Base-by-base conservation (phyloP, 345 rosid species). In the Eucalyptus tenuipes region DNA sequence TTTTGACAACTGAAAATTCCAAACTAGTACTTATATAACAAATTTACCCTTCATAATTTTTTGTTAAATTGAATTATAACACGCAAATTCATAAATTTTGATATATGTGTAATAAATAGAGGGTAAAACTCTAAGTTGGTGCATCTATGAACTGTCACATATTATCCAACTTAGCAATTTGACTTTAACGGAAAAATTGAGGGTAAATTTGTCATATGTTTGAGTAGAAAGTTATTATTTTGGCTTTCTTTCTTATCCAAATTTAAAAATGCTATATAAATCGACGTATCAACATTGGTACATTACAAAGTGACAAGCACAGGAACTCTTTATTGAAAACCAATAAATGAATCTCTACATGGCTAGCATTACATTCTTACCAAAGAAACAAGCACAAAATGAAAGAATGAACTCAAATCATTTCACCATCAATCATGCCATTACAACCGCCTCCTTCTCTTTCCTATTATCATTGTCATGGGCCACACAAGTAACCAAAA, bases 61-160 rank as follows among this genome's bases (percentile, higher is more conserved):
- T 52, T 52, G 57, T 52, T 52, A 52, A 52, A 52, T 52, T 18
- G 57, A 52, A 52, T 57, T 57, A 59, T 52, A 52, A 20, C 57
- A 52, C 0, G 0, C 57, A 52, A 52, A 52, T 3, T 52, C 10
- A 3, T 0, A 52, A 52, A 18, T 20, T 20, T 20, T 20, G 0
- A 52, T 52, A 52, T 3, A 52, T 52, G 25, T 52, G 57, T 20
- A 20, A 20, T 1, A 52, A 52, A 52, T 52, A 52, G 0, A 52
- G 0, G 1, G 10, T 52, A 52, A 52, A 52, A 52, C 10, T 20
- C 0, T 52, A 52, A 52, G 3, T 52, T 1, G 0, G 0, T 18
- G 3, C 0, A 52, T 52, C 5, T 7, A 18, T 52, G 10, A 52
- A 7, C 2, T 20, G 0, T 52, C 2, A 52, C 5, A 8, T 20